Evolutionary conservation across 1,284 basidiomycete genomes (phyloP).

Genomic region (Tylopilus sp.): DNA sequence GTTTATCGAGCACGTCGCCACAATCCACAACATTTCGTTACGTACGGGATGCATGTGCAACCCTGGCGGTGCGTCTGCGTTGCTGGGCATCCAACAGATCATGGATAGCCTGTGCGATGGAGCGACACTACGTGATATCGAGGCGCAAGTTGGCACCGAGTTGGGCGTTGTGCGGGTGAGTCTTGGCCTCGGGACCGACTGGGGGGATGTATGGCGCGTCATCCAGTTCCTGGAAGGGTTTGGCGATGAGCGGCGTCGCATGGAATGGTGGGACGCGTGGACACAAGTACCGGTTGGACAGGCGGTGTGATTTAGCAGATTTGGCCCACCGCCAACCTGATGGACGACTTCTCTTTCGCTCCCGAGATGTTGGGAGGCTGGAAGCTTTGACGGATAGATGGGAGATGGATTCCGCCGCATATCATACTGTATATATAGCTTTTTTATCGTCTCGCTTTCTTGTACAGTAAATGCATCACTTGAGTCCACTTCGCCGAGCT

Average conservation of each 20-base stretch:
- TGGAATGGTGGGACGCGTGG: slow-evolving; percentile 44
- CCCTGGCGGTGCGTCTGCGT: slow-evolving; percentile 71
- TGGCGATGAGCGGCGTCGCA: slow-evolving; percentile 43
- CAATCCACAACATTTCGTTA: slow-evolving; percentile 63
- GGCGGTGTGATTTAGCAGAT: slow-evolving; percentile 25
- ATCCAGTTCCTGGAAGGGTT: slow-evolving; percentile 55
- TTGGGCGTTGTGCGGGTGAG: slow-evolving; percentile 74
- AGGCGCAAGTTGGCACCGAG: slow-evolving; percentile 60
- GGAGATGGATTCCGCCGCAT: no score
- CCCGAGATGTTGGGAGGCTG: no score
- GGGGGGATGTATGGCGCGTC: slow-evolving; percentile 72
- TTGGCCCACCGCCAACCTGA: no score
- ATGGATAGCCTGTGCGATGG: slow-evolving; percentile 64
- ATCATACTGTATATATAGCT: not conserved
- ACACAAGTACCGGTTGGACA: slow-evolving; percentile 30
- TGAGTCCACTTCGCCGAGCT: no score
- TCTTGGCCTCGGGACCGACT: slow-evolving; percentile 71
- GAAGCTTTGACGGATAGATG: no score
- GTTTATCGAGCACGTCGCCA: slow-evolving; percentile 68
- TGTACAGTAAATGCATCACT: no score
- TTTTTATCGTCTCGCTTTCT: not conserved
- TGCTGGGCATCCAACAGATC: slow-evolving; percentile 64
- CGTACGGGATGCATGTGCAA: slow-evolving; percentile 86
- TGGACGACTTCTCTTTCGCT: no score
- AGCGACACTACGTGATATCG: slow-evolving; percentile 60